Conservation (phyloP, 345 rosid genomes). For the Populus nigra region DNA sequence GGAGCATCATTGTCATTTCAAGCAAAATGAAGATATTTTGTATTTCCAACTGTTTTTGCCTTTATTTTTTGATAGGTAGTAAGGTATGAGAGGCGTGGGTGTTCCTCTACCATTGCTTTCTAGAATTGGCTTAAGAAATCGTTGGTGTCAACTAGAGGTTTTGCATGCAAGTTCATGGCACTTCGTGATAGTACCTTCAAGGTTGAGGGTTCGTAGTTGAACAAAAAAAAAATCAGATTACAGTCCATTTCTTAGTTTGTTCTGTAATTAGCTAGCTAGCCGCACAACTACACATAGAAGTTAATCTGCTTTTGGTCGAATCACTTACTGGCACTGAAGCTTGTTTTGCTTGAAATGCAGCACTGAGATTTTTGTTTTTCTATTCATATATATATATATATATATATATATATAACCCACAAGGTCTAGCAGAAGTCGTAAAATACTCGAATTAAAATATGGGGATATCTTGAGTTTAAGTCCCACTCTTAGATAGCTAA, state of each 20-base stretch:
- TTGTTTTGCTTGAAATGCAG: no score
- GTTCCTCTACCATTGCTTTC: slow-evolving; percentile 11
- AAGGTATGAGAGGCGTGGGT: not conserved
- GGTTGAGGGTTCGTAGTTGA: not conserved
- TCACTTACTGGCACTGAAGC: not conserved
- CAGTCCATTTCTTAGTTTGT: not conserved
- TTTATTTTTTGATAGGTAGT: not conserved
- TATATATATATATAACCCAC: no score
- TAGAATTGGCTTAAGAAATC: not conserved
- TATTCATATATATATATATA: no score
- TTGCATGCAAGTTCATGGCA: not conserved
- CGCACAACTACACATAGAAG: not conserved
- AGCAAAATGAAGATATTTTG: slow-evolving; percentile 7
- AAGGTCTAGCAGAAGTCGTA: no score
- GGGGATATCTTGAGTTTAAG: no score
- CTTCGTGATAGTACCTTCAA: not conserved
- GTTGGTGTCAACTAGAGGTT: not conserved
- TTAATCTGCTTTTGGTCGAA: not conserved
- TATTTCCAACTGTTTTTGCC: slow-evolving; percentile 13
- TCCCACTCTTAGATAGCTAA: no score
- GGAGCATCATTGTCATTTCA: not conserved
- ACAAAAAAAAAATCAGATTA: no score
- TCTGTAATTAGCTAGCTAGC: not conserved
- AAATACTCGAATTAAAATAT: no score
- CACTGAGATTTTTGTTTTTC: no score